phyloP scores from a whole-genome alignment of 129 eudicot species.

The Helianthus annuus region HanXRQr2.0-SUNRISE NC_035434.2:126050965-126051464 shows the following conservation, averaged over 20 bases:
- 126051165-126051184: conserved; percentile 88
- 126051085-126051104: conserved; percentile 72
- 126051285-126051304: conserved; percentile 87
- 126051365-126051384: conserved; percentile 81
- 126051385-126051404: conserved; percentile 97
- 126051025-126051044: conserved; percentile 79
- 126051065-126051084: conserved; percentile 80
- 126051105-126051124: conserved; percentile 78
- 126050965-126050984: conserved; percentile 97
- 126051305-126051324: conserved; percentile 51
- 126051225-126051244: conserved; percentile 79
- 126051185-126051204: conserved; percentile 64
- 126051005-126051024: conserved; percentile 91
- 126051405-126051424: conserved; percentile 59
- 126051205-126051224: conserved; percentile 73
- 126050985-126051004: conserved; percentile 87
- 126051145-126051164: conserved; percentile 84
- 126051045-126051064: conserved; percentile 94
- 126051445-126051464: conserved; percentile 52
- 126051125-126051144: conserved; percentile 96
- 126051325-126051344: conserved; percentile 96
- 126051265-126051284: conserved; percentile 91
- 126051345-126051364: conserved; percentile 68
- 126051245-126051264: conserved; percentile 81
- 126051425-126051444: conserved; percentile 40